phyloP scores from a whole-genome alignment of 1,284 basidiomycete genomes.

The Boletellus sp. region DNA sequence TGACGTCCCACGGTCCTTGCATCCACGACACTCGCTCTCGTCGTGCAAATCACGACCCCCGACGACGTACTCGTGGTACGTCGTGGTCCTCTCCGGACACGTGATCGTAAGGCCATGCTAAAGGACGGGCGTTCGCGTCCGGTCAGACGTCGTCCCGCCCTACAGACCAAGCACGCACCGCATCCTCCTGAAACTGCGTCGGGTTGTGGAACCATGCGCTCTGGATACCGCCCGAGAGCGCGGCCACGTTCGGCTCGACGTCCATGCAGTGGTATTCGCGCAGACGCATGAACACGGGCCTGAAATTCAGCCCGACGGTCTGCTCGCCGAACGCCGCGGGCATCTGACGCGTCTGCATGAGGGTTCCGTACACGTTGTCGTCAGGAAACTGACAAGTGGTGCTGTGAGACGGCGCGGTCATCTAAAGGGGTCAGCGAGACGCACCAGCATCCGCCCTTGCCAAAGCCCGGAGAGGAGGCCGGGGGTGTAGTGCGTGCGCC shows the following conservation, averaged over 20 bases:
- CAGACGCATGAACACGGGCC: conserved; percentile 53
- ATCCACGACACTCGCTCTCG: conserved; percentile 39
- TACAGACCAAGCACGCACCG: conserved; percentile 22
- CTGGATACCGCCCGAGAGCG: conserved; percentile 42
- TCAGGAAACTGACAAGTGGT: conserved; percentile 32
- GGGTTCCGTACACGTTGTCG: conserved; percentile 30
- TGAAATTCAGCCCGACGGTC: conserved; percentile 35
- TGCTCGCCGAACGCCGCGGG: conserved; percentile 37
- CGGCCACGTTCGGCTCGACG: conserved; percentile 33
- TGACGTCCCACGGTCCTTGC: conserved; percentile 27
- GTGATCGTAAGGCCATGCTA: conserved; percentile 26
- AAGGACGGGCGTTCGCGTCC: background rate
- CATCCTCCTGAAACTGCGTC: conserved; percentile 23
- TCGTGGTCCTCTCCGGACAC: conserved; percentile 21
- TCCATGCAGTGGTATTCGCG: conserved; percentile 52
- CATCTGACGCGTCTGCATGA: conserved; percentile 33
- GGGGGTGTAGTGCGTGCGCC: conserved; percentile 46
- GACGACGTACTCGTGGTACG: conserved; percentile 37
- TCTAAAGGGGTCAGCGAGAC: conserved; percentile 17
- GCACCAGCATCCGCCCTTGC: conserved; percentile 55
- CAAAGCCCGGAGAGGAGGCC: conserved; percentile 54
- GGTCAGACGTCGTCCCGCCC: conserved; percentile 3
- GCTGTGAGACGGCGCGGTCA: conserved; percentile 13
- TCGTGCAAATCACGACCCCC: conserved; percentile 41
- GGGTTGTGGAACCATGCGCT: conserved; percentile 53